These are phyloP conservation scores for Clavispora carvajalis DNA, from an alignment of 805 yeast genomes.

Conservation along the genomic window DNA sequence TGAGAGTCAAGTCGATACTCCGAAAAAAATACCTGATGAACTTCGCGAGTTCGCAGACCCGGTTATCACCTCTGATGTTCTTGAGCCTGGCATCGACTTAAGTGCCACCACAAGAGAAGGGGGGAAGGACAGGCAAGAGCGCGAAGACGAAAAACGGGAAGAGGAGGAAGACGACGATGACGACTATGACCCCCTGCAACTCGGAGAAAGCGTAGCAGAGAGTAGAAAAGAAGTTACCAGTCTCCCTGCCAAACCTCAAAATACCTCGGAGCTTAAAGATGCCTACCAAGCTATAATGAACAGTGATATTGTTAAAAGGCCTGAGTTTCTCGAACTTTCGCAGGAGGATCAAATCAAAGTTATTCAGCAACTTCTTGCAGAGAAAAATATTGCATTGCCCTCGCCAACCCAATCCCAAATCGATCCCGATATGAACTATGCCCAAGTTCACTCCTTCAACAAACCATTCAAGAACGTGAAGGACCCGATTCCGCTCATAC, in stretches of 20 bases:
- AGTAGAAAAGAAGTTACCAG: constrained; percentile 5
- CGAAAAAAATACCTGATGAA: no score
- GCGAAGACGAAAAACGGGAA: constrained; percentile 7
- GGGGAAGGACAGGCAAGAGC: not conserved
- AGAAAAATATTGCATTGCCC: constrained; percentile 27
- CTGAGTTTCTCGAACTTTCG: constrained; percentile 32
- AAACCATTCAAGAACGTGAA: constrained; percentile 28
- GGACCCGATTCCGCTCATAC: constrained; percentile 29
- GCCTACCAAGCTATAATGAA: constrained; percentile 35
- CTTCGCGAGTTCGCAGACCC: no score
- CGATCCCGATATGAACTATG: constrained; percentile 26
- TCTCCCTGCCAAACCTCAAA: constrained; percentile 12
- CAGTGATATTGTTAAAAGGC: constrained; percentile 29
- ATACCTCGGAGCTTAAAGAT: constrained; percentile 20
- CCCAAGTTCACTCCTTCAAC: constrained; percentile 41
- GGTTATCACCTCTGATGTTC: no score
- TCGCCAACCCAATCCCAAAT: constrained; percentile 2
- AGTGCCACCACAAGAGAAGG: not conserved
- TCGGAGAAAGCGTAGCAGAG: not conserved
- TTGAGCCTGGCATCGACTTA: no score
- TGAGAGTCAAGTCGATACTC: no score
- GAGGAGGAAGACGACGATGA: constrained; percentile 30
- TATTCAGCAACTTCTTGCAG: constrained; percentile 33
- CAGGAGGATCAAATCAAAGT: constrained; percentile 28
- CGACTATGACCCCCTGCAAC: constrained; percentile 19